These are phyloP conservation scores for Chlorophyllum brunneum DNA, from an alignment of 768 basidiomycete species.

Conservation along the genomic window DNA sequence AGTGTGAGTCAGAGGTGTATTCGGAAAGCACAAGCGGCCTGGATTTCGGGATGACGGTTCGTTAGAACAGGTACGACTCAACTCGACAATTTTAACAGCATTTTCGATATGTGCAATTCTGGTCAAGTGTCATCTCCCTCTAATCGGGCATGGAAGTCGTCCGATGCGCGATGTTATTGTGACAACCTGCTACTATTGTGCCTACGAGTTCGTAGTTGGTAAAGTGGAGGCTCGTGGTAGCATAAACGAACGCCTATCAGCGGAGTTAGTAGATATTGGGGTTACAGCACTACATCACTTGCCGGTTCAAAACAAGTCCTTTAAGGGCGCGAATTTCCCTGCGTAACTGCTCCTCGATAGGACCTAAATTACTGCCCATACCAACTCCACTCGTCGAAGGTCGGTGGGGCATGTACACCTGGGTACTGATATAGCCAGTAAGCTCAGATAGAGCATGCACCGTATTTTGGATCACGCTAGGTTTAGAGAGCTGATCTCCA, in stretches of 20 bases:
- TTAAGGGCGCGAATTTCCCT: constrained; percentile 76
- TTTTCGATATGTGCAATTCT: too few relatives aligned
- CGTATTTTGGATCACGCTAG: constrained; percentile 51
- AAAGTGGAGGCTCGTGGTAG: constrained; percentile 24
- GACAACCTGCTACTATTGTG: too few relatives aligned
- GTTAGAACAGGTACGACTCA: too few relatives aligned
- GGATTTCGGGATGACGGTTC: too few relatives aligned
- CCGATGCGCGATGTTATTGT: too few relatives aligned
- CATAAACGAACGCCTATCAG: constrained; percentile 39
- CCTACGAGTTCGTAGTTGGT: too few relatives aligned
- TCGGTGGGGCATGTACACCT: constrained; percentile 57
- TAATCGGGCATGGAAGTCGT: too few relatives aligned
- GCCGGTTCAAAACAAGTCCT: constrained; percentile 75
- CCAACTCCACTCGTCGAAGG: constrained; percentile 24
- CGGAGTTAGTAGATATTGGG: neutral
- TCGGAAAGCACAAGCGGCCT: too few relatives aligned
- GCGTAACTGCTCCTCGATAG: constrained; percentile 65
- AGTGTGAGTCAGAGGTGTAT: neutral
- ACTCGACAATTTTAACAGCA: neutral
- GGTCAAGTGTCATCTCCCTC: too few relatives aligned
- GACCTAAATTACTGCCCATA: constrained; percentile 23
- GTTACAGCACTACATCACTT: constrained; percentile 20
- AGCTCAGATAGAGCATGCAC: constrained; percentile 66
- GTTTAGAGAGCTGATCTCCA: constrained; percentile 23
- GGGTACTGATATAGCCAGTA: constrained; percentile 76